phyloP scores from a whole-genome alignment of 306 rosid species.

The Quercus gilva region DNA sequence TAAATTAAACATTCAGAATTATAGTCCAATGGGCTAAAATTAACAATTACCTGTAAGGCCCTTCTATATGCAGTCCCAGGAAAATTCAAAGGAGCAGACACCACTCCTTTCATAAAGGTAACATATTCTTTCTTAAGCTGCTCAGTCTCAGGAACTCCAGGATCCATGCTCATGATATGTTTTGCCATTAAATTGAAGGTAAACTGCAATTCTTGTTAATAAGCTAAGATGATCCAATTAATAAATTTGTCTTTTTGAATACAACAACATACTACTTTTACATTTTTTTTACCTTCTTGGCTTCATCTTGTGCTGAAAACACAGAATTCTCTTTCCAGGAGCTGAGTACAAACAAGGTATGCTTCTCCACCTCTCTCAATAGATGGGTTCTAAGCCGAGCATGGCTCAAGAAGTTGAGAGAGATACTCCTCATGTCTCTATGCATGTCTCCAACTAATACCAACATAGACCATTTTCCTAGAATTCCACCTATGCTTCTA shows the following conservation, averaged over 20 bases:
- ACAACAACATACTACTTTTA: neutral
- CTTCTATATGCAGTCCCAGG: constrained; percentile 92
- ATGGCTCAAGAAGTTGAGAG: constrained; percentile 83
- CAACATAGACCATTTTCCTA: constrained; percentile 99
- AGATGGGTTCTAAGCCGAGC: constrained; percentile 71
- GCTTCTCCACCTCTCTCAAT: constrained; percentile 73
- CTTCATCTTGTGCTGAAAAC: constrained; percentile 90
- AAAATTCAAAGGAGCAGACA: constrained; percentile 79
- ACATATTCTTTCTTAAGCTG: constrained; percentile 74
- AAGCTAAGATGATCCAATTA: neutral
- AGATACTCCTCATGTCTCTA: constrained; percentile 78
- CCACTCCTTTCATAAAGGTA: constrained; percentile 95
- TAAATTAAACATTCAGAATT: neutral
- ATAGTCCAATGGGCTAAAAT: neutral
- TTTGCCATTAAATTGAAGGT: constrained; percentile 94
- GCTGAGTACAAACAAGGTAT: constrained; percentile 60
- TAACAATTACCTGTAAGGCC: constrained; percentile 67
- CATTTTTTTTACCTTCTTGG: constrained; percentile 60
- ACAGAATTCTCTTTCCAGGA: constrained; percentile 62
- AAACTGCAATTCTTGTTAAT: constrained; percentile 50
- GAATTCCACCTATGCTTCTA: constrained; percentile 91
- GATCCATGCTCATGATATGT: constrained; percentile 90
- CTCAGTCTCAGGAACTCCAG: constrained; percentile 82
- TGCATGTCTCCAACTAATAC: constrained; percentile 99
- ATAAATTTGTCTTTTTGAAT: neutral